Conservation (phyloP, 305 asterid genomes). For the Rubia balearica region DNA sequence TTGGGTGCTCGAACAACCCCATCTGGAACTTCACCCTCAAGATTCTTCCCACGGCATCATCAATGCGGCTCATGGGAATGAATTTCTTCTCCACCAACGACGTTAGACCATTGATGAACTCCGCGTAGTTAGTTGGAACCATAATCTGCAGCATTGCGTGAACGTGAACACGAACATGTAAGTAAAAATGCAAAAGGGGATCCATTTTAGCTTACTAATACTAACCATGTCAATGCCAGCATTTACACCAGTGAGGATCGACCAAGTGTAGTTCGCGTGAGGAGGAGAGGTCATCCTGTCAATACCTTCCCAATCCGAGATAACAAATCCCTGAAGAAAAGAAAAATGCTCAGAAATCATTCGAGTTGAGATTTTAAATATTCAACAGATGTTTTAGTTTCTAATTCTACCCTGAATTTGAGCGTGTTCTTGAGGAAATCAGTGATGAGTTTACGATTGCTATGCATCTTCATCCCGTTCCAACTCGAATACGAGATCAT, state of each 20-base stretch:
- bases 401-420: slow-evolving; percentile 43
- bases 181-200: not conserved
- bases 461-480: slow-evolving; percentile 61
- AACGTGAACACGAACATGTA: too few relatives aligned
- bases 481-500: slow-evolving; percentile 69
- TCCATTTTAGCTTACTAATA: too few relatives aligned
- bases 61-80: slow-evolving; percentile 45
- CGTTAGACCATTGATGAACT: slow-evolving; percentile 52
- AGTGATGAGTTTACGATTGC: slow-evolving; percentile 49
- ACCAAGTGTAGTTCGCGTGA: slow-evolving; percentile 46
- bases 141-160: slow-evolving; percentile 41
- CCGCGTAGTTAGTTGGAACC: slow-evolving; percentile 52
- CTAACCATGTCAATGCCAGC: slow-evolving; percentile 60
- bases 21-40: slow-evolving; percentile 58
- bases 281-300: slow-evolving; percentile 51
- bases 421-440: slow-evolving; percentile 41
- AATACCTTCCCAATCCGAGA: slow-evolving; percentile 61
- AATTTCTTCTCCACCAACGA: slow-evolving; percentile 39
- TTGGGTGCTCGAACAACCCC: slow-evolving; percentile 66
- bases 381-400: not conserved
- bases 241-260: slow-evolving; percentile 36
- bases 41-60: slow-evolving; percentile 70
- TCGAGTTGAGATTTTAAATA: not conserved
- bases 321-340: slow-evolving; percentile 49
- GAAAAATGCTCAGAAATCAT: not conserved